Percentiles rank a stretch among this genome's conserved stretches.
Evolutionary conservation across 306 rosid genomes (phyloP).

Genomic region (Nissolia schottii): DNA sequence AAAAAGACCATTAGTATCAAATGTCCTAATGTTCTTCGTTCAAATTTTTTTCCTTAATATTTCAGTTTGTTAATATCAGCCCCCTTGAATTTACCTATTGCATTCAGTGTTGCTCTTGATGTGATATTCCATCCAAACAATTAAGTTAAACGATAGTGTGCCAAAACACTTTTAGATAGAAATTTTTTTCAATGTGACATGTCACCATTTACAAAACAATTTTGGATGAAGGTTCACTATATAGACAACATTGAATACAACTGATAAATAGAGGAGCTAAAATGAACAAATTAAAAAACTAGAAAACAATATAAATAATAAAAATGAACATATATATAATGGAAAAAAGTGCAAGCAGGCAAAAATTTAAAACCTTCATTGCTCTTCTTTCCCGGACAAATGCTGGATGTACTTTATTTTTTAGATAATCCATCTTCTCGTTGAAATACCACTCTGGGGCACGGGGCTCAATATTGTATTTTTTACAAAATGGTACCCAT

Average conservation of each 20-base stretch:
- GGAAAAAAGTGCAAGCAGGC: neutral
- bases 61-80: neutral
- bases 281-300: neutral
- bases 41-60: neutral
- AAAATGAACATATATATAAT: neutral
- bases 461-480: conserved; percentile 78
- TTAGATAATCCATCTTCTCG: conserved; percentile 84
- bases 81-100: neutral
- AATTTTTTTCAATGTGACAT: neutral
- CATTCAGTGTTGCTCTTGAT: neutral
- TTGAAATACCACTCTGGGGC: conserved; percentile 95
- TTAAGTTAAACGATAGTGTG: neutral
- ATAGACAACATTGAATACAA: neutral
- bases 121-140: neutral
- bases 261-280: neutral
- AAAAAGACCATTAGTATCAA: neutral
- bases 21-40: neutral
- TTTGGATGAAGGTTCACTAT: neutral
- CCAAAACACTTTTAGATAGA: neutral
- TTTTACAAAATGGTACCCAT: conserved; percentile 90
- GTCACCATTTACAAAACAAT: neutral
- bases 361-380: conserved; percentile 61
- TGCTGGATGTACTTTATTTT: conserved; percentile 84
- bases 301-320: neutral
- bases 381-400: conserved; percentile 96